These are phyloP conservation scores for Corinectria fuckeliana DNA, from an alignment of 2,329 filamentous ascomycete genomes.

Conservation along the genomic window DNA sequence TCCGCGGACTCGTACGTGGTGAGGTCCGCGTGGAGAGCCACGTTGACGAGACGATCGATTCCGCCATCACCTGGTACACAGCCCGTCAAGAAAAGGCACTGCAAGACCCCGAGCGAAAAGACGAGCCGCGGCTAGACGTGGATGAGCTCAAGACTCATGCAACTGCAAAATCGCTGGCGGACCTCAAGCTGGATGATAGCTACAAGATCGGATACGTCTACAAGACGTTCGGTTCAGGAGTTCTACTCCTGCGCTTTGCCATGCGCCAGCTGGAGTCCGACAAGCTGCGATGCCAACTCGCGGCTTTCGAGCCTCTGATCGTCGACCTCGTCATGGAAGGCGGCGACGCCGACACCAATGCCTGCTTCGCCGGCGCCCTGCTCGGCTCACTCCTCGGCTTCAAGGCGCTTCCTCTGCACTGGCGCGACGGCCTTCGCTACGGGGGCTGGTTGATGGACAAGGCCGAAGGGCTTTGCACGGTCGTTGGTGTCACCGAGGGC, in stretches of 20 bases:
- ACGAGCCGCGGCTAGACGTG: conserved; percentile 45
- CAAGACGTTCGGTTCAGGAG: conserved; percentile 57
- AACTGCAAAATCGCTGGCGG: conserved; percentile 44
- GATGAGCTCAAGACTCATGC: conserved; percentile 51
- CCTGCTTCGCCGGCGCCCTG: conserved; percentile 58
- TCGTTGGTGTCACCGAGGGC: conserved; percentile 46
- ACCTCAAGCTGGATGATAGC: conserved; percentile 52
- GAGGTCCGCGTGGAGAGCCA: conserved; percentile 49
- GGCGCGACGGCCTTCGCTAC: conserved; percentile 55
- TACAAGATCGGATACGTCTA: conserved; percentile 60
- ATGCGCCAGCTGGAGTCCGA: conserved; percentile 43
- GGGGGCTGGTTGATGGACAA: conserved; percentile 54
- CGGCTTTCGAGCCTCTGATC: conserved; percentile 54
- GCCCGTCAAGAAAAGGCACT: conserved; percentile 28
- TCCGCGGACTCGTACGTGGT: conserved; percentile 53
- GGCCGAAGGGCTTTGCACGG: conserved; percentile 47
- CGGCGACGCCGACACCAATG: conserved; percentile 62
- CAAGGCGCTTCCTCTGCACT: conserved; percentile 53
- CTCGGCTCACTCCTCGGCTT: conserved; percentile 57
- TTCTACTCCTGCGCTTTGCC: conserved; percentile 51
- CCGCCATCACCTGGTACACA: conserved; percentile 49
- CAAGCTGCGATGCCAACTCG: conserved; percentile 28
- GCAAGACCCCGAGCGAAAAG: conserved; percentile 33
- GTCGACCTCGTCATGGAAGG: conserved; percentile 57
- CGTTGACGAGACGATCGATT: conserved; percentile 50